phyloP scores from a whole-genome alignment of 495 filamentous ascomycete species.

The Hypoxylon fragiforme region DNA sequence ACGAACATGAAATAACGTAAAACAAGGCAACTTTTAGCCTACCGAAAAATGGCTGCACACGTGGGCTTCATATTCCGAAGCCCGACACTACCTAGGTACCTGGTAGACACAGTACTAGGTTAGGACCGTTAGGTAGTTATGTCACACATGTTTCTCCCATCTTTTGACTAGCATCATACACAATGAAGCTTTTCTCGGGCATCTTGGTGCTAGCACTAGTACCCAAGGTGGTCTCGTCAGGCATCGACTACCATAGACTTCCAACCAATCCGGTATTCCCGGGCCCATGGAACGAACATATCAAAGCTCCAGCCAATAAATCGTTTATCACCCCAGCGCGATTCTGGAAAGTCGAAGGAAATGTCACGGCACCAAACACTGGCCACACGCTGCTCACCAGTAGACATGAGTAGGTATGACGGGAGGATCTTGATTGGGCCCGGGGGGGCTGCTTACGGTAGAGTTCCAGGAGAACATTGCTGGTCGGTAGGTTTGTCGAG shows the following conservation, averaged over 20 bases:
- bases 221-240: neutral
- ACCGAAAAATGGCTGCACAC: too few relatives aligned
- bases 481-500: conserved; percentile 36
- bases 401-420: conserved; percentile 18
- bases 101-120: too few relatives aligned
- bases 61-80: too few relatives aligned
- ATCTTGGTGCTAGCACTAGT: neutral
- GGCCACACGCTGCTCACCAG: conserved; percentile 1
- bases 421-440: conserved; percentile 31
- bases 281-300: conserved; percentile 43
- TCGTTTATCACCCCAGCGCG: conserved; percentile 29
- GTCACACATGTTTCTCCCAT: neutral
- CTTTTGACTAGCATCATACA: neutral
- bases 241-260: conserved; percentile 32
- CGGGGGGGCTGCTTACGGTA: conserved; percentile 41
- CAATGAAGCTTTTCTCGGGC: neutral
- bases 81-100: too few relatives aligned
- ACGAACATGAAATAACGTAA: too few relatives aligned
- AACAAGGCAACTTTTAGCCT: too few relatives aligned
- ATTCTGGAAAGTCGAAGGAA: conserved; percentile 31
- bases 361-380: conserved; percentile 15
- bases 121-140: too few relatives aligned
- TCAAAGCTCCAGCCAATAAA: conserved; percentile 40
- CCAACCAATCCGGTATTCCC: conserved; percentile 38
- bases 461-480: conserved; percentile 47